These are phyloP conservation scores for Peronospora destructor DNA, from an alignment of 352 stramenopile genomes.

Conservation along the genomic window DNA sequence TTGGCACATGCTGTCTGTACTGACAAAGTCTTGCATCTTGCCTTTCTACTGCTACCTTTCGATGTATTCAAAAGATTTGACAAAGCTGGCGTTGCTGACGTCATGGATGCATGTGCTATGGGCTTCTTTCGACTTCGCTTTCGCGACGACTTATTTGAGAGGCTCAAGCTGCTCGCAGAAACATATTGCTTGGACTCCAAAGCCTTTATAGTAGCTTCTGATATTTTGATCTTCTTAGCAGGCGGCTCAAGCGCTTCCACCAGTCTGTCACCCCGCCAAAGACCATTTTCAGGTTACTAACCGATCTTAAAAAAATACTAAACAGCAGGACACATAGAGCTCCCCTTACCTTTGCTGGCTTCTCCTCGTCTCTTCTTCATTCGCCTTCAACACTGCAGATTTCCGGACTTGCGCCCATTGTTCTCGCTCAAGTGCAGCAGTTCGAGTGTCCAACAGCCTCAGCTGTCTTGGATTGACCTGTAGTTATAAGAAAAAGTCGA, in stretches of 20 bases:
- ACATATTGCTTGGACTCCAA: conserved; percentile 17
- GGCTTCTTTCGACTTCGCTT: conserved; percentile 37
- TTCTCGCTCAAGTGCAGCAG: conserved; percentile 32
- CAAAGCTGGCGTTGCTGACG: conserved; percentile 8
- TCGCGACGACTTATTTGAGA: conserved; percentile 6
- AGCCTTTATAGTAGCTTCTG: conserved; percentile 25
- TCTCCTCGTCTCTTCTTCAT: conserved; percentile 34
- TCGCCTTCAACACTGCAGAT: conserved; percentile 25
- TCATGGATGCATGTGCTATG: conserved; percentile 2
- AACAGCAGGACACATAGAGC: not conserved
- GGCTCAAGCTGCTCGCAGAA: conserved; percentile 6
- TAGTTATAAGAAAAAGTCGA: conserved; percentile 1
- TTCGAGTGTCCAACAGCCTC: conserved; percentile 36
- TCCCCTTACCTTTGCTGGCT: conserved; percentile 15
- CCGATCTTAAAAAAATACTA: not conserved
- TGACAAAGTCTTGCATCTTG: conserved; percentile 12
- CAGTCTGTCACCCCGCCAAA: conserved; percentile 10
- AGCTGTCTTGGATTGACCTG: conserved; percentile 42
- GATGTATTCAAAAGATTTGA: conserved; percentile 10
- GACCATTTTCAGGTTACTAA: not conserved
- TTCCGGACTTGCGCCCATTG: conserved; percentile 35
- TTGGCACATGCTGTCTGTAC: conserved; percentile 13
- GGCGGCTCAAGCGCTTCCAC: conserved; percentile 29
- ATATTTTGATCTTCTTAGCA: conserved; percentile 35
- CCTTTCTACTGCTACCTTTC: conserved; percentile 4